Percentiles rank a stretch among this genome's conserved stretches.
These are phyloP conservation scores for Tylopilus rubrobrunneus DNA, from an alignment of 768 basidiomycete species.

Conservation along the genomic window DNA sequence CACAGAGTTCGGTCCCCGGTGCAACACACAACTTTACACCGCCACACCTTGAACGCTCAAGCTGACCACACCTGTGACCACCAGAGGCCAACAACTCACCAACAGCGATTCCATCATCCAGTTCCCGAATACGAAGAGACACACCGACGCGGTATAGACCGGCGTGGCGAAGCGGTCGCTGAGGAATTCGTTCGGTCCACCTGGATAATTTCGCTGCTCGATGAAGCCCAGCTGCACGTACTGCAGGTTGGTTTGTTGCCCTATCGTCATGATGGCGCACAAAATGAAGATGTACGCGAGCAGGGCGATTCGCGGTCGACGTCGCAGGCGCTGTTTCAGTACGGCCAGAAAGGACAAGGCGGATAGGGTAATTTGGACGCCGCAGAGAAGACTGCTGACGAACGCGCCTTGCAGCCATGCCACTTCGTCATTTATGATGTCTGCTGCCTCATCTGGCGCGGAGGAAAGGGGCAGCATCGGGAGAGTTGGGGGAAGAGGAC, in stretches of 20 bases:
- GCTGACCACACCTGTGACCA: background rate
- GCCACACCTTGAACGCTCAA: conserved; percentile 18
- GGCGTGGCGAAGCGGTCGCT: background rate
- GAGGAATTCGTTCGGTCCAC: conserved; percentile 14
- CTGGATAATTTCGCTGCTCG: conserved; percentile 8
- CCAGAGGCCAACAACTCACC: conserved; percentile 9
- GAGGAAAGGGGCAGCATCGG: conserved; percentile 7
- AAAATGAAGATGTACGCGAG: conserved; percentile 14
- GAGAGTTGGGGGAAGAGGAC: background rate
- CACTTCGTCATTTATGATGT: conserved; percentile 5
- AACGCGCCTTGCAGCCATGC: conserved; percentile 24
- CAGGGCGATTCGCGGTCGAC: conserved; percentile 9
- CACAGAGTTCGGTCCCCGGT: conserved; percentile 7
- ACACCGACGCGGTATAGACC: conserved; percentile 1
- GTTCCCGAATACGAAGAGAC: conserved; percentile 14
- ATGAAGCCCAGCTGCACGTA: conserved; percentile 18
- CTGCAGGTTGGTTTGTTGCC: conserved; percentile 8
- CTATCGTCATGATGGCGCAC: conserved; percentile 14
- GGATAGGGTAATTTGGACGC: conserved; percentile 18
- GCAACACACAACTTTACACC: conserved; percentile 17
- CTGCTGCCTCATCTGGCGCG: background rate
- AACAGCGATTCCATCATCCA: conserved; percentile 23
- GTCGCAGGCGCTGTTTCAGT: conserved; percentile 11
- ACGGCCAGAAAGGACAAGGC: conserved; percentile 17
- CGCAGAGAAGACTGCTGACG: conserved; percentile 18